A percentile compares a stretch with the other conserved stretches of the same genome.
phyloP scores from a whole-genome alignment of 805 yeast genomes.

The Kuraishia floccosa region DNA sequence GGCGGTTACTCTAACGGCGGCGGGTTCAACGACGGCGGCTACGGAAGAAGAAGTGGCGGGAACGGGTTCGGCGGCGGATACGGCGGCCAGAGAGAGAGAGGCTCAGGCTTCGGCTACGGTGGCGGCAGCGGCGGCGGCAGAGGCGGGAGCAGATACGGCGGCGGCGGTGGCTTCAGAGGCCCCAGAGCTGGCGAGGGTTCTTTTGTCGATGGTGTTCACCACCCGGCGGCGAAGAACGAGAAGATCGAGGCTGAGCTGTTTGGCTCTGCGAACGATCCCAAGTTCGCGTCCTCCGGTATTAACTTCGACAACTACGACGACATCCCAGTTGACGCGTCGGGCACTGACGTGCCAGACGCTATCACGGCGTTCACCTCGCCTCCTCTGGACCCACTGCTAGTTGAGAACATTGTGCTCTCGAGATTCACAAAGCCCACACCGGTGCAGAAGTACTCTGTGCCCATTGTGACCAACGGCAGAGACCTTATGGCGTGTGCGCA shows the following conservation, averaged over 20 bases:
- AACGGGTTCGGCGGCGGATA: constrained; percentile 20
- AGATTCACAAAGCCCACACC: constrained; percentile 96
- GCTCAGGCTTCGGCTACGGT: constrained; percentile 21
- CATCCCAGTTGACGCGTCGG: constrained; percentile 96
- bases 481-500: constrained; percentile 94
- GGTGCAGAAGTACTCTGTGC: constrained; percentile 86
- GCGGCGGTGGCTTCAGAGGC: constrained; percentile 15
- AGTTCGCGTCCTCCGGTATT: constrained; percentile 88
- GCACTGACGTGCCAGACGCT: constrained; percentile 91
- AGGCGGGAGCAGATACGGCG: constrained; percentile 19
- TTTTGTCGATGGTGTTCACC: constrained; percentile 81
- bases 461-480: constrained; percentile 54
- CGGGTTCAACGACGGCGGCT: constrained; percentile 15
- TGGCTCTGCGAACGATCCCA: constrained; percentile 67
- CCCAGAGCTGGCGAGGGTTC: constrained; percentile 56
- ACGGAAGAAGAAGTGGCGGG: constrained; percentile 18
- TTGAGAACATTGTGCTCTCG: constrained; percentile 79
- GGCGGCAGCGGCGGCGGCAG: constrained; percentile 19
- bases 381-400: constrained; percentile 77
- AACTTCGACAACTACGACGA: constrained; percentile 98
- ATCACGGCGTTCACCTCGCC: constrained; percentile 81
- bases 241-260: constrained; percentile 69
- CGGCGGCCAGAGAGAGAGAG: constrained; percentile 19
- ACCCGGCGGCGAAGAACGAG: constrained; percentile 66
- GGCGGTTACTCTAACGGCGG: constrained; percentile 15